These are phyloP conservation scores for Brassica juncea DNA, from an alignment of 345 rosid species.

Conservation along the genomic window DNA sequence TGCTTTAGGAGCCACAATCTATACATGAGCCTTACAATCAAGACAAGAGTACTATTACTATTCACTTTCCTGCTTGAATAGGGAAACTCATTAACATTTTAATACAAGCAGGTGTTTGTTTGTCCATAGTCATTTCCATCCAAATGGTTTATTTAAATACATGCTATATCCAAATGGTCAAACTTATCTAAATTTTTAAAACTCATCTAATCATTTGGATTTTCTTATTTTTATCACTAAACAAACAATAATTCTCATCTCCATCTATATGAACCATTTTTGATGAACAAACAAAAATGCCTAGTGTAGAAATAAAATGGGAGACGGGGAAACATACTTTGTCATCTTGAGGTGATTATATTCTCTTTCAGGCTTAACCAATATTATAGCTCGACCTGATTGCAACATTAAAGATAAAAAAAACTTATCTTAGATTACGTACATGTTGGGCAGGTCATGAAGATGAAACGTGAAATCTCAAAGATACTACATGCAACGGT, in stretches of 20 bases:
- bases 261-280: background rate
- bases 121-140: background rate
- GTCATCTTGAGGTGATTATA: background rate
- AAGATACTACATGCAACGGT: background rate
- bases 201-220: background rate
- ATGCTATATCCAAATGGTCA: background rate
- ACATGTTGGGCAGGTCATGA: background rate
- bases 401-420: background rate
- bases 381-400: background rate
- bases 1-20: no score
- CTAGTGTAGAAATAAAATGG: background rate
- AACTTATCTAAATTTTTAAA: background rate
- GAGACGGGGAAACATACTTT: background rate
- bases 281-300: background rate
- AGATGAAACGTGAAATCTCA: background rate
- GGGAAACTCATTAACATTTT: background rate
- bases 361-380: background rate
- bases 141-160: background rate
- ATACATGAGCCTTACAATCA: background rate
- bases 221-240: background rate
- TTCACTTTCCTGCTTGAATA: background rate
- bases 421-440: background rate
- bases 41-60: background rate
- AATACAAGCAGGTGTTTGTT: background rate
- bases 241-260: background rate